Evolutionary conservation across 2,329 filamentous ascomycete species (phyloP).

Genomic region (Aspergillus ibericus): DNA sequence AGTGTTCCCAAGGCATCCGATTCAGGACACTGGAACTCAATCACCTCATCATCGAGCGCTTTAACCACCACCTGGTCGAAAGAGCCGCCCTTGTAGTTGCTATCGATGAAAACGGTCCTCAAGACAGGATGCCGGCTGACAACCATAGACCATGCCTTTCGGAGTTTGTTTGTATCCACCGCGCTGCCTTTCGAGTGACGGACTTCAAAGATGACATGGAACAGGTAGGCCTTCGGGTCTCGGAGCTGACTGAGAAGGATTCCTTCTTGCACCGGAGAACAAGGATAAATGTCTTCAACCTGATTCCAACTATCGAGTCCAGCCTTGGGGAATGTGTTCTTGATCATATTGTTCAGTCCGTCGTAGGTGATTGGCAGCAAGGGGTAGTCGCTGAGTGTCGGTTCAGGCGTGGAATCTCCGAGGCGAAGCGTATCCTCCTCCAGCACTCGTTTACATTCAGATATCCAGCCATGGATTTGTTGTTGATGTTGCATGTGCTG

Average conservation of each 20-base stretch:
- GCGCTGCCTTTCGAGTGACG: slow-evolving; percentile 17
- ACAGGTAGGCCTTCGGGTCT: slow-evolving; percentile 37
- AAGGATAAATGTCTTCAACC: slow-evolving; percentile 39
- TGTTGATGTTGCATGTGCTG: slow-evolving; percentile 47
- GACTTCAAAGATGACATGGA: slow-evolving; percentile 38
- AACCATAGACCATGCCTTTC: slow-evolving; percentile 35
- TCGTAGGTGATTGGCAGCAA: slow-evolving; percentile 46
- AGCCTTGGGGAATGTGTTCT: slow-evolving; percentile 35
- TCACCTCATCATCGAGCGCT: slow-evolving; percentile 22
- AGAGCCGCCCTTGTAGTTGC: slow-evolving; percentile 32
- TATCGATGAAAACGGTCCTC: slow-evolving; percentile 38
- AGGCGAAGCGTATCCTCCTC: slow-evolving; percentile 28
- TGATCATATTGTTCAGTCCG: slow-evolving; percentile 38
- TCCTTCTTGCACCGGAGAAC: slow-evolving; percentile 40
- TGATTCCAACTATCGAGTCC: slow-evolving; percentile 32
- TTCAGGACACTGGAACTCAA: slow-evolving; percentile 33
- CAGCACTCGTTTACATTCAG: slow-evolving; percentile 40
- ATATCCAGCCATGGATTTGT: slow-evolving; percentile 46
- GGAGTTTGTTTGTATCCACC: slow-evolving; percentile 30
- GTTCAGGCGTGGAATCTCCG: slow-evolving; percentile 29
- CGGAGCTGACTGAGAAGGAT: slow-evolving; percentile 40
- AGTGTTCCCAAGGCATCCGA: slow-evolving; percentile 29
- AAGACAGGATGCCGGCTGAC: slow-evolving; percentile 36
- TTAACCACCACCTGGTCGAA: slow-evolving; percentile 42
- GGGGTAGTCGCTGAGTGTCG: slow-evolving; percentile 46